Percentiles rank a stretch among this genome's conserved stretches.
Evolutionary conservation across 306 rosid genomes (phyloP).

Genomic region (Gastrolobium villosum): DNA sequence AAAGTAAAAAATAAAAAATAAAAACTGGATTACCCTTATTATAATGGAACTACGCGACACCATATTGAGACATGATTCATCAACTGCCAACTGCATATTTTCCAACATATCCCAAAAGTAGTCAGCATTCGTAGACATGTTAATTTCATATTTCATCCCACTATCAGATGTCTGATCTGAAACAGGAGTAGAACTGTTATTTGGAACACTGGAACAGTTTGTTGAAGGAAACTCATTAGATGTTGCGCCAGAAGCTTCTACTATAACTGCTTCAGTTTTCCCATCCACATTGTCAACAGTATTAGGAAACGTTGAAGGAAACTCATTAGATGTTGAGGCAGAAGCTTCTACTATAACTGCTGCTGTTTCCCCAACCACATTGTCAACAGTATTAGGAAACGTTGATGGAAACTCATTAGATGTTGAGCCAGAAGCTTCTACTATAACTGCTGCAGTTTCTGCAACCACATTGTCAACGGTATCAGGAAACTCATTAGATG

Average conservation of each 20-base stretch:
- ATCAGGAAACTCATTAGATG: too few species aligned
- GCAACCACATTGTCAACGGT: too few species aligned
- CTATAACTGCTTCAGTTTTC: conserved; percentile 14
- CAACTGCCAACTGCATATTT: not conserved
- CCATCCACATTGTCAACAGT: not conserved
- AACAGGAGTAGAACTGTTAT: conserved; percentile 4
- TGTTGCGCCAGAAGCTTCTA: conserved; percentile 13
- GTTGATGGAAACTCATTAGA: conserved; percentile 9
- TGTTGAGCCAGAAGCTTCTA: conserved; percentile 14
- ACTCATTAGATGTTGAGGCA: conserved; percentile 12
- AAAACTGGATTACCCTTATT: conserved; percentile 34
- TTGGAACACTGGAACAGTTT: not conserved
- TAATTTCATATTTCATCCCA: not conserved
- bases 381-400: conserved; percentile 22
- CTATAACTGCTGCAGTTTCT: not conserved
- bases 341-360: conserved; percentile 17
- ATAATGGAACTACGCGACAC: conserved; percentile 2
- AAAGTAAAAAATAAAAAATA: too few species aligned
- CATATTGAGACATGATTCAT: not conserved
- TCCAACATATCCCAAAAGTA: conserved; percentile 39
- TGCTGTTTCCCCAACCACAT: not conserved
- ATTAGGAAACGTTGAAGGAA: conserved; percentile 28
- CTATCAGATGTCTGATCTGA: not conserved
- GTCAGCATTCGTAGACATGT: not conserved
- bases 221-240: conserved; percentile 10